Base-by-base conservation (phyloP, 139 green algal species). In the Chlorella sorokiniana region DNA sequence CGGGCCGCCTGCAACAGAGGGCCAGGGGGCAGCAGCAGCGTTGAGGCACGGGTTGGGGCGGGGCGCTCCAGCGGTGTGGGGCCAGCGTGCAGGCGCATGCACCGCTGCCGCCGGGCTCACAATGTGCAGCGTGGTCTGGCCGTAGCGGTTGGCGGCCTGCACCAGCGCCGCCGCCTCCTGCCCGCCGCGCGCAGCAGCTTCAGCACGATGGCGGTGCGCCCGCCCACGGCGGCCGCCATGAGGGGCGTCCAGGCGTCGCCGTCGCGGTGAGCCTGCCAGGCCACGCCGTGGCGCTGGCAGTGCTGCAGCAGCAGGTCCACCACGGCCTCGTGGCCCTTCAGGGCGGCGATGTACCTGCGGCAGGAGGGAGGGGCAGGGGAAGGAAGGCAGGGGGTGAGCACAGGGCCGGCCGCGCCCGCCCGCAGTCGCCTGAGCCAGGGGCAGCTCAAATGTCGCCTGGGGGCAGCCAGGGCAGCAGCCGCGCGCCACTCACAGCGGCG, bases 301-400 rank as follows among this genome's bases (percentile, higher is more conserved):
- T 90, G 79, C 23, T 54, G 18, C 48, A 98, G 80, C 77, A 98
- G 87, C 65, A 87, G 37, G 25, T 88, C 75, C 68, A 98, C 92
- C 3, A 87, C 73, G 5, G 22, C 27, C 45, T 89, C 42, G 80
- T 97, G 86, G 16, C 95, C 95, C 27, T 89, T 81, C 40, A 98
- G 87, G 0, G 91, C 85, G 8, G 94, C 89, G 67, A 98, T 98
- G 91, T 98, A 98, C 52, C 0, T 95, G 91, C 27, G 92, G 8
- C 91, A 88, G 9, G 81, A 71, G 4, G 41, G 4, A 8, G 1
- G 27, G 23, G 4, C 42, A 29, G 68, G 4, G 33, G 68, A 23
- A 29, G 40, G 8, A 22, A 14, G 7, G 31, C 35, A 1, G 14
- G 23, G 41, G 14, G 69, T 61, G 11, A 41, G 18, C 35, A 4